These are phyloP conservation scores for Rhodocollybia butyracea DNA, from an alignment of 768 basidiomycete species.

Conservation along the genomic window DNA sequence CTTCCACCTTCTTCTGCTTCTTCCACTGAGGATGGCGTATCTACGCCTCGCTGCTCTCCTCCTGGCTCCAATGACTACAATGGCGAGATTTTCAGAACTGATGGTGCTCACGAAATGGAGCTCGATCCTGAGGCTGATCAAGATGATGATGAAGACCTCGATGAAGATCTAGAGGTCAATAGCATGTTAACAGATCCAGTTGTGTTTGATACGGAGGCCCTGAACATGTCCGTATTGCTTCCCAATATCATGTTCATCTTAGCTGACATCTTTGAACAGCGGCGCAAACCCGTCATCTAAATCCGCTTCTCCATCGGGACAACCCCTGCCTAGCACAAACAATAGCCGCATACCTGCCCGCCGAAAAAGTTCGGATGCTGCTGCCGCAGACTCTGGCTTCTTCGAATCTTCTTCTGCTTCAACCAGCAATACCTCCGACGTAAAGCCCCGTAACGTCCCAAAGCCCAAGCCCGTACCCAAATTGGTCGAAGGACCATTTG, in stretches of 20 bases:
- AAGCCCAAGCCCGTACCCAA: background rate
- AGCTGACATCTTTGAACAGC: background rate
- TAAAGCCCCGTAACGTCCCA: too few species aligned
- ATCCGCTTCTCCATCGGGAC: background rate
- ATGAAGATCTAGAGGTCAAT: background rate
- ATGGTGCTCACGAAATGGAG: background rate
- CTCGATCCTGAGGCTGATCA: background rate
- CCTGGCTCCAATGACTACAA: background rate
- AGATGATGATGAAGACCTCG: background rate
- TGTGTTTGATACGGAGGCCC: background rate
- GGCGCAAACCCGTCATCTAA: background rate
- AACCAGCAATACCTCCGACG: background rate
- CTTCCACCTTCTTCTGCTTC: too few species aligned
- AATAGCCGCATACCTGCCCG: background rate
- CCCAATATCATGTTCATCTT: background rate
- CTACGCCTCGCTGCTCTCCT: background rate
- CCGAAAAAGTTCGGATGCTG: background rate
- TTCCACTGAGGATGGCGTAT: background rate
- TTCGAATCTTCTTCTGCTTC: background rate
- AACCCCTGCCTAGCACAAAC: background rate
- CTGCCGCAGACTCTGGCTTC: background rate
- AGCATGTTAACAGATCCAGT: background rate
- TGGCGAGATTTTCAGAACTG: background rate
- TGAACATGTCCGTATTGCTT: background rate
- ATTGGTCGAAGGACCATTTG: slow-evolving; percentile 1